phyloP scores from a whole-genome alignment of 345 rosid species.

The Heritiera fomes region DNA sequence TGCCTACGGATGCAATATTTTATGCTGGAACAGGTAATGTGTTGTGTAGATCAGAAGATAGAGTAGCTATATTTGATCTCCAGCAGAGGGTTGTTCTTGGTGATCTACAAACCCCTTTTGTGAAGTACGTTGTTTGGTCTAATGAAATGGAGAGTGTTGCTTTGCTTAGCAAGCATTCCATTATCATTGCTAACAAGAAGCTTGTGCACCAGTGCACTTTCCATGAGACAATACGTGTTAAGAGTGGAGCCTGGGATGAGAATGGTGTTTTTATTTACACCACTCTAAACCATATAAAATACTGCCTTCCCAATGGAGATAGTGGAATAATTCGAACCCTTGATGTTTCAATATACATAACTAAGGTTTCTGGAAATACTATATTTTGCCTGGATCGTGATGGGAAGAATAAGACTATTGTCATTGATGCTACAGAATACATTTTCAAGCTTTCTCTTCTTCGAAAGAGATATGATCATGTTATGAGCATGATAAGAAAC shows the following conservation, averaged over 20 bases:
- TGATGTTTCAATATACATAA: neutral
- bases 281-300: neutral
- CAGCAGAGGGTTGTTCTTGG: constrained; percentile 88
- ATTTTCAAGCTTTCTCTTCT: constrained; percentile 25
- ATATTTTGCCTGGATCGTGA: constrained; percentile 74
- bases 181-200: constrained; percentile 77
- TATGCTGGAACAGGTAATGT: constrained; percentile 92
- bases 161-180: constrained; percentile 90
- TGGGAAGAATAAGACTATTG: neutral
- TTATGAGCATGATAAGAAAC: constrained; percentile 80
- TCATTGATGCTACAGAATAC: neutral
- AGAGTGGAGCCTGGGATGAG: constrained; percentile 97
- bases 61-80: constrained; percentile 80
- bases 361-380: neutral
- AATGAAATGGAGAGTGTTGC: constrained; percentile 93
- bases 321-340: neutral
- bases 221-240: constrained; percentile 91
- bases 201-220: constrained; percentile 84
- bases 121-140: constrained; percentile 88
- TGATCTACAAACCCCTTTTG: constrained; percentile 78
- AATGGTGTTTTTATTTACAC: neutral
- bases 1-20: constrained; percentile 76
- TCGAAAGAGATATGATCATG: neutral
- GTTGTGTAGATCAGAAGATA: constrained; percentile 85
- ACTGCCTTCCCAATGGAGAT: neutral